Conservation (phyloP, 1,139 yeast species). For the Candida labiduridarum region DNA sequence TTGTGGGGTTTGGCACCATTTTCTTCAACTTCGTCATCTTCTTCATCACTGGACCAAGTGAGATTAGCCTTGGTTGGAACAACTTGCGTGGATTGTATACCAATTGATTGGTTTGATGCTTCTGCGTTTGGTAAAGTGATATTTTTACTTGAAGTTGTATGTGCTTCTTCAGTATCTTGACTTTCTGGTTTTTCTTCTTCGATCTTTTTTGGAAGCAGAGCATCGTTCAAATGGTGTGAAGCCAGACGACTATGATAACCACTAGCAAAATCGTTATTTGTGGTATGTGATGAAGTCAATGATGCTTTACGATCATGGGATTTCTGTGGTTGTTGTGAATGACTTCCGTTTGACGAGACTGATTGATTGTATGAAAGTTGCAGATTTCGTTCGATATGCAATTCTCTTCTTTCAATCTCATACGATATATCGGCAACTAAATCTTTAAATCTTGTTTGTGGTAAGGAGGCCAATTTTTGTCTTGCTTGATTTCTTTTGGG, state of each 20-base stretch:
- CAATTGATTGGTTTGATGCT: slow-evolving; percentile 29
- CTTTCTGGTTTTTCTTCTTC: slow-evolving; percentile 8
- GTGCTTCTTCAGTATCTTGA: slow-evolving; percentile 9
- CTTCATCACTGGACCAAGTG: slow-evolving; percentile 85
- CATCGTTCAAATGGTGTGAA: slow-evolving; percentile 10
- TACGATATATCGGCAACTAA: slow-evolving; percentile 85
- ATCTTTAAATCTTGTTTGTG: slow-evolving; percentile 82
- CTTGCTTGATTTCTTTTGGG: slow-evolving; percentile 96
- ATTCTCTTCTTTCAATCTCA: slow-evolving; percentile 81
- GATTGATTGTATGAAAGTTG: slow-evolving; percentile 9
- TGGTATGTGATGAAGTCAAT: slow-evolving; percentile 9
- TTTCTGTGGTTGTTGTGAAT: neutral
- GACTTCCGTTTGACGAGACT: slow-evolving; percentile 9
- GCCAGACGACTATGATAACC: slow-evolving; percentile 14
- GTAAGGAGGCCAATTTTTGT: slow-evolving; percentile 84
- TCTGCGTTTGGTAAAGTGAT: slow-evolving; percentile 24
- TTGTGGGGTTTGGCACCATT: neutral
- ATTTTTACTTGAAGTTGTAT: slow-evolving; percentile 17
- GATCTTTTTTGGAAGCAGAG: slow-evolving; percentile 6
- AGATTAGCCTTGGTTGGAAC: slow-evolving; percentile 78
- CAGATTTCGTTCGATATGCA: slow-evolving; percentile 31
- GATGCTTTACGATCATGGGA: slow-evolving; percentile 12
- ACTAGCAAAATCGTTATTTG: slow-evolving; percentile 6
- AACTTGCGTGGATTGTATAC: slow-evolving; percentile 61
- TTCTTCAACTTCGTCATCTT: slow-evolving; percentile 25